phyloP scores from a whole-genome alignment of 306 rosid genomes.

The Quercus bicolor region DNA sequence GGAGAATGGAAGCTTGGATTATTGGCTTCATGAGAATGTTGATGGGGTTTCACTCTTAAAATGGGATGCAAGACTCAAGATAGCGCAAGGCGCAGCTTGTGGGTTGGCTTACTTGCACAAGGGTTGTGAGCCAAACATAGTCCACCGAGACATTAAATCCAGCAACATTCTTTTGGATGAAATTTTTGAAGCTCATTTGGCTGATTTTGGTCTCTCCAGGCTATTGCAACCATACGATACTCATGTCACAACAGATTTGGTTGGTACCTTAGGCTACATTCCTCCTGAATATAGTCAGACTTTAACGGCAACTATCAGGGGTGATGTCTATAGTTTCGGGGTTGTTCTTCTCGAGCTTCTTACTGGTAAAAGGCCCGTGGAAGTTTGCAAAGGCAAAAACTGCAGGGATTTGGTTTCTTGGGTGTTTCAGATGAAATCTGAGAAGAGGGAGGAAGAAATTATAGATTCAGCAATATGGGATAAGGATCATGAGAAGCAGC shows the following conservation, averaged over 20 bases:
- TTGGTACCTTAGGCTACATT: conserved; percentile 78
- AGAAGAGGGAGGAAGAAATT: conserved; percentile 57
- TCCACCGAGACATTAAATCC: conserved; percentile 71
- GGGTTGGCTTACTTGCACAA: conserved; percentile 77
- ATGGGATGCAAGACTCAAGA: conserved; percentile 71
- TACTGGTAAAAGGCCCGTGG: conserved; percentile 69
- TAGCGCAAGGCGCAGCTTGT: conserved; percentile 66
- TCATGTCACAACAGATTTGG: conserved; percentile 74
- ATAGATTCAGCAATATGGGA: conserved; percentile 60
- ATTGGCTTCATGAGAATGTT: conserved; percentile 74
- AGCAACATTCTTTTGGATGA: conserved; percentile 80
- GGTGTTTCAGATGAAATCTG: conserved; percentile 69
- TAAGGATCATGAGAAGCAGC: conserved; percentile 55
- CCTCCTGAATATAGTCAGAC: conserved; percentile 85
- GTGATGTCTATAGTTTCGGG: conserved; percentile 77
- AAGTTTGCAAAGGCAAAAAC: conserved; percentile 67
- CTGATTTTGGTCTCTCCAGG: conserved; percentile 81
- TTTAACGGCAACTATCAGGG: conserved; percentile 62
- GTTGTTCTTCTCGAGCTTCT: conserved; percentile 85
- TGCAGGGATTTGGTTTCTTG: conserved; percentile 67
- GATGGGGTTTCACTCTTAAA: conserved; percentile 47
- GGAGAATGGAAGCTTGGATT: conserved; percentile 84
- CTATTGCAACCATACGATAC: conserved; percentile 67
- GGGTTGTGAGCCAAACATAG: conserved; percentile 68
- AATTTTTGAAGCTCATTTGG: conserved; percentile 66